Evolutionary conservation across 176 grass and related monocot species (phyloP).

Genomic region (Oryza australiensis): DNA sequence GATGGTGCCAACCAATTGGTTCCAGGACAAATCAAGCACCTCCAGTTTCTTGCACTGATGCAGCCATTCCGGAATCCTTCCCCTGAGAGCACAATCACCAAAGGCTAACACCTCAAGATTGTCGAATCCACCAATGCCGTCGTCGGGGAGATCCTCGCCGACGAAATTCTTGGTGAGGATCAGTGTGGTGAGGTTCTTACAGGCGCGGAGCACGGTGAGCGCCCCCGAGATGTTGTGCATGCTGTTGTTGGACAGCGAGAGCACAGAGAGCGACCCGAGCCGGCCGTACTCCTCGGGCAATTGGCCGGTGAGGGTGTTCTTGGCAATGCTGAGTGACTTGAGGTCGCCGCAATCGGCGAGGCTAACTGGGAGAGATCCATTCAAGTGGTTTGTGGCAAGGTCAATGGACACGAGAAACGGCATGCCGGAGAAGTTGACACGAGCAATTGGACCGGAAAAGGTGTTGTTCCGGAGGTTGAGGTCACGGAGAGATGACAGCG

Average conservation of each 20-base stretch:
- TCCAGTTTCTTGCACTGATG: conserved; percentile 69
- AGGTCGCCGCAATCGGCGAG: conserved; percentile 59
- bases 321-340: conserved; percentile 83
- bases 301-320: conserved; percentile 70
- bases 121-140: conserved; percentile 41
- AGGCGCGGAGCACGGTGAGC: conserved; percentile 44
- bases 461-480: conserved; percentile 92
- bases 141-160: conserved; percentile 60
- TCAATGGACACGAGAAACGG: conserved; percentile 57
- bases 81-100: conserved; percentile 76
- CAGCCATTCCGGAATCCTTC: conserved; percentile 65
- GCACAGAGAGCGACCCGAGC: conserved; percentile 58
- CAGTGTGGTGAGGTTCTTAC: conserved; percentile 77
- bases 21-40: conserved; percentile 98
- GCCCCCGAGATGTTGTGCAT: conserved; percentile 71
- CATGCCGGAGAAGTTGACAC: conserved; percentile 76
- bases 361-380: conserved; percentile 60
- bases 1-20: conserved; percentile 62
- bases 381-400: conserved; percentile 77
- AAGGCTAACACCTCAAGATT: conserved; percentile 77
- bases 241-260: conserved; percentile 94
- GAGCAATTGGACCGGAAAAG: conserved; percentile 52
- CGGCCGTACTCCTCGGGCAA: conserved; percentile 49
- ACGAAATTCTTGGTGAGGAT: conserved; percentile 88
- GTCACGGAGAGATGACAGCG: conserved; percentile 45